Evolutionary conservation across 2,329 filamentous ascomycete genomes (phyloP).

Genomic region (Colletotrichum sp.): DNA sequence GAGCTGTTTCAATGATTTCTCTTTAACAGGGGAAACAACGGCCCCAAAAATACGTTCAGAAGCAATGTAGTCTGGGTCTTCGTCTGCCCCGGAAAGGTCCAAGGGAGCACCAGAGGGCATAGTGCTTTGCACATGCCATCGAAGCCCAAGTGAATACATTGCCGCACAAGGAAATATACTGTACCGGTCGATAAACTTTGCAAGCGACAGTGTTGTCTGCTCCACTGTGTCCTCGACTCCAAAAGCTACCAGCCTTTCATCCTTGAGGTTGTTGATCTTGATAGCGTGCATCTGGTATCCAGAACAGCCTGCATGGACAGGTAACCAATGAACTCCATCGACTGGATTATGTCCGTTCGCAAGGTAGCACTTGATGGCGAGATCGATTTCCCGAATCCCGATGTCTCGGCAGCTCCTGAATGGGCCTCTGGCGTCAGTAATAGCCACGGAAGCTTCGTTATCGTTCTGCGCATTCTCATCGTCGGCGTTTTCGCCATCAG

Average conservation of each 20-base stretch:
- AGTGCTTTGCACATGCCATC: fast-evolving
- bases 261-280: background rate
- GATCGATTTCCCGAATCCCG: fast-evolving
- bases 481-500: fast-evolving
- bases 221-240: background rate
- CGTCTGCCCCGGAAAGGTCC: background rate
- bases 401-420: fast-evolving
- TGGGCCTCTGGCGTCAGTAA: fast-evolving
- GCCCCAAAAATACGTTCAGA: fast-evolving
- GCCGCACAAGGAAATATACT: fast-evolving
- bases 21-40: too few relatives aligned
- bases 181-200: fast-evolving
- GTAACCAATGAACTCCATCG: fast-evolving
- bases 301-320: fast-evolving
- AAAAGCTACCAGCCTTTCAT: background rate
- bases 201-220: background rate
- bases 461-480: fast-evolving
- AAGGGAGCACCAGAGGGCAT: background rate
- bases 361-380: background rate
- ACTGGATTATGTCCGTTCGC: background rate
- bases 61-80: background rate
- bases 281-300: background rate
- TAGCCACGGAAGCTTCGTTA: fast-evolving
- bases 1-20: too few relatives aligned
- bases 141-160: background rate